Base-by-base conservation (phyloP, 805 yeast genomes). In the Nakazawaea molendinolei region DNA sequence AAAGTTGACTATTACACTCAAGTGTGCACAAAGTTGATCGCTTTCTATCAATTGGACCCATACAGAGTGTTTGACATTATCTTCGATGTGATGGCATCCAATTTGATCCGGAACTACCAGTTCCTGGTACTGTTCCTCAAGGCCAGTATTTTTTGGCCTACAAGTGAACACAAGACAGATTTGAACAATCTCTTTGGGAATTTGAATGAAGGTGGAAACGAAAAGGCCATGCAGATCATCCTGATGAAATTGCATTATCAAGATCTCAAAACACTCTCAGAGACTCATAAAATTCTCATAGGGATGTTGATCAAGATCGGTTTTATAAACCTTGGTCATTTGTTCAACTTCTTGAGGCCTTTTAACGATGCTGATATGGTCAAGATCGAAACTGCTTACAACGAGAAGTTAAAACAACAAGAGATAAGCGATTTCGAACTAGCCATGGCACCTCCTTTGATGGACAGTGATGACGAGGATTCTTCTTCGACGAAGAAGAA, bases 381-480 rank as follows among this genome's bases (percentile, higher is more conserved):
- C 0, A 47, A 48, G 8, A 58, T 76, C 20, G 68, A 75, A 25
- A 58, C 56, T 1, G 50, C 52, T 4, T 70, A 74, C 50, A 76
- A 77, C 12, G 74, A 74, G 9, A 70, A 75, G 40, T 73, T 83
- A 0, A 5, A 14, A 7, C 20, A 10, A 22, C 64, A 67, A 47
- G 63, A 65, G 42, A 80, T 89, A 0, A 69, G 74, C 17, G 80
- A 85, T 0, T 84, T 81, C 43, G 95, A 95, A 0, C 60, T 89
- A 33, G 92, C 97, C 0, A 53, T 87, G 46, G 95, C 96, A 5
- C 92, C 92, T 8, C 95, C 95, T 0, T 62, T 89, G 25, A 65
- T 69, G 3, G 77, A 74, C 25, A 90, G 81, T 23, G 84, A 74
- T 14, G 82, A 74, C 17, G 75, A 67, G 6, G 63, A 59, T n/a